A percentile compares a stretch with the other conserved stretches of the same genome.
These are phyloP conservation scores for Camellia japonica DNA, from an alignment of 148 eudicot genomes.

Conservation along the genomic window DNA sequence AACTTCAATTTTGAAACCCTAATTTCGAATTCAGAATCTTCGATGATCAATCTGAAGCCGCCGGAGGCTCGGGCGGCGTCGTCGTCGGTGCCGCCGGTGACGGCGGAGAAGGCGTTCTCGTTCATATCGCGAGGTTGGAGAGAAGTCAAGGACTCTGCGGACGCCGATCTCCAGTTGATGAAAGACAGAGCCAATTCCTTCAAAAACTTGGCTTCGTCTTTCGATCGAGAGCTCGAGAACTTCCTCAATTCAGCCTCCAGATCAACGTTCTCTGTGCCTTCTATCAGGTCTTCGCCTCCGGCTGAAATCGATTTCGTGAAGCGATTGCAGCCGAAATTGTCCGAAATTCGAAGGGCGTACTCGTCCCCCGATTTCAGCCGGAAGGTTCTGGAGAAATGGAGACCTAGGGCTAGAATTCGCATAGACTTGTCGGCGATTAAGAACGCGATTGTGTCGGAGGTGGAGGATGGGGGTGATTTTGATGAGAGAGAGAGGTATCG, in stretches of 20 bases:
- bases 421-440: slow-evolving; percentile 69
- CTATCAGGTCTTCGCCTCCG: slow-evolving; percentile 36
- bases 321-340: slow-evolving; percentile 63
- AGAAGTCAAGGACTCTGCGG: slow-evolving; percentile 73
- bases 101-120: slow-evolving; percentile 66
- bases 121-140: slow-evolving; percentile 81
- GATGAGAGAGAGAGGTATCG: slow-evolving; percentile 35
- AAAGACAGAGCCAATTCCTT: slow-evolving; percentile 73
- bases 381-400: slow-evolving; percentile 67
- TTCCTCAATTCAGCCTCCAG: slow-evolving; percentile 61
- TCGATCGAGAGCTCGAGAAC: slow-evolving; percentile 73
- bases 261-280: slow-evolving; percentile 48
- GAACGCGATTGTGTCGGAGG: slow-evolving; percentile 73
- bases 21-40: background rate
- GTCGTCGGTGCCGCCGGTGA: slow-evolving; percentile 21
- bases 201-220: slow-evolving; percentile 64
- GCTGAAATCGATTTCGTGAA: slow-evolving; percentile 71
- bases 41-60: slow-evolving; percentile 39
- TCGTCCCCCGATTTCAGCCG: slow-evolving; percentile 79
- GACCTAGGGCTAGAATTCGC: slow-evolving; percentile 52
- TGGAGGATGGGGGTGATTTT: slow-evolving; percentile 25
- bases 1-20: background rate
- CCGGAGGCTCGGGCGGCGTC: slow-evolving; percentile 34
- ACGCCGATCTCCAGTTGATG: slow-evolving; percentile 76
- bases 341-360: slow-evolving; percentile 74